These are phyloP conservation scores for Kwoniella shivajii DNA, from an alignment of 1,284 basidiomycete species.

Conservation along the genomic window DNA sequence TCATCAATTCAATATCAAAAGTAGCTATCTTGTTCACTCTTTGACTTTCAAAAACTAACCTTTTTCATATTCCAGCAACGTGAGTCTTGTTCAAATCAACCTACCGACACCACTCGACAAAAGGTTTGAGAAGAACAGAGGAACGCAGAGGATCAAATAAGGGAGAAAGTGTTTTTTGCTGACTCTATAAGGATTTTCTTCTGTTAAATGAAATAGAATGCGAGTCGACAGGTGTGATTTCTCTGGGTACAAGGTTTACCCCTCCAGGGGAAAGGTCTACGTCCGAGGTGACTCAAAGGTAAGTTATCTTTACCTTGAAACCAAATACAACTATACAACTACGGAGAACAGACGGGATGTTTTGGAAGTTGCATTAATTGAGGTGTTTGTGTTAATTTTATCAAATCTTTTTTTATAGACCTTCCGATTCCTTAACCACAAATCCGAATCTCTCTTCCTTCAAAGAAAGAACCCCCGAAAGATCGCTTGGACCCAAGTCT, in stretches of 20 bases:
- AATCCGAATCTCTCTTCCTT: conserved; percentile 94
- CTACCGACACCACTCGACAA: too few relatives aligned
- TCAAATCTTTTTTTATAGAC: conserved; percentile 60
- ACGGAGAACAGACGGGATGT: not conserved
- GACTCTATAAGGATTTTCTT: not conserved
- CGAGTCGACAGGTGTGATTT: conserved; percentile 97
- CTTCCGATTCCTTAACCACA: conserved; percentile 87
- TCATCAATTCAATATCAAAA: not conserved
- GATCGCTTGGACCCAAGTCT: conserved; percentile 97
- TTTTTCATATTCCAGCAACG: conserved; percentile 12
- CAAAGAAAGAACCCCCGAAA: conserved; percentile 99
- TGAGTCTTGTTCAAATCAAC: conserved; percentile 1
- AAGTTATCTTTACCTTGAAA: conserved; percentile 37
- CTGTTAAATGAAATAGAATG: conserved; percentile 56
- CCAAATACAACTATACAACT: not conserved
- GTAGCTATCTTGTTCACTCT: not conserved
- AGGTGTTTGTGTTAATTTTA: not conserved
- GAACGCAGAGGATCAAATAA: not conserved
- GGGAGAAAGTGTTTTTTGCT: not conserved
- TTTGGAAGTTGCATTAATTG: conserved; percentile 1
- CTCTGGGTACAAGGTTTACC: conserved; percentile 95
- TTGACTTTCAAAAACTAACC: conserved; percentile 8
- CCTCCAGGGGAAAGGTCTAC: conserved; percentile 91
- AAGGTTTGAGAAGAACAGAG: not conserved
- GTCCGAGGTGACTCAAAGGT: conserved; percentile 97